Evolutionary conservation across 257 asterid genomes (phyloP).

Genomic region (Solanum sejunctum): DNA sequence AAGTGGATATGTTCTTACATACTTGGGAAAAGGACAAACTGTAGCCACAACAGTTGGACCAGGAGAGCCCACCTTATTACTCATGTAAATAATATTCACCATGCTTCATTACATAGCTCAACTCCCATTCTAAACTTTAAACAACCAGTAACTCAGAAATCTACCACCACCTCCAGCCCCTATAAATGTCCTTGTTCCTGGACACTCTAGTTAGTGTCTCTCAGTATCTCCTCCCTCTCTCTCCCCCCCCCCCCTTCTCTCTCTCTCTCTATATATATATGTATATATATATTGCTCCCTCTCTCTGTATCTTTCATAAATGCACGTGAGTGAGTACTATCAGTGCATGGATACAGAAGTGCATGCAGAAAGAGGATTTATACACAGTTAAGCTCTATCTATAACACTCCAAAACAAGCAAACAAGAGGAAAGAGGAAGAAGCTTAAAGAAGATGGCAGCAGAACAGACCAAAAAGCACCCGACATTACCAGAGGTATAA

Average conservation of each 20-base stretch:
- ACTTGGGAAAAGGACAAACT: slow-evolving; percentile 44
- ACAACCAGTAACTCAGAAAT: slow-evolving; percentile 11
- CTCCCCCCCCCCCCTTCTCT: background rate
- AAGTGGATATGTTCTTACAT: slow-evolving; percentile 41
- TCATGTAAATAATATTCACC: slow-evolving; percentile 14
- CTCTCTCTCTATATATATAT: no score
- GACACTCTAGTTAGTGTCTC: slow-evolving; percentile 9
- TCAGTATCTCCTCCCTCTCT: background rate
- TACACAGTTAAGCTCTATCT: slow-evolving; percentile 5
- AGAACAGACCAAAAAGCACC: slow-evolving; percentile 34
- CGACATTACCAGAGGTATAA: slow-evolving; percentile 52
- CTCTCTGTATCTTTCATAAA: background rate
- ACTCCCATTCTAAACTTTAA: slow-evolving; percentile 6
- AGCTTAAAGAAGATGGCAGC: slow-evolving; percentile 36
- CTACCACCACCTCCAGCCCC: slow-evolving; percentile 24
- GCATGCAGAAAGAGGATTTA: slow-evolving; percentile 2
- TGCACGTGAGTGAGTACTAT: slow-evolving; percentile 3
- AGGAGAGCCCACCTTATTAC: slow-evolving; percentile 15
- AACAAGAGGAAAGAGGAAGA: slow-evolving; percentile 17
- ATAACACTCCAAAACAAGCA: slow-evolving; percentile 20
- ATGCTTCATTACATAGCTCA: slow-evolving; percentile 7
- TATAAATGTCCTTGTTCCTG: slow-evolving; percentile 30
- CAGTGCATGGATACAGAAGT: slow-evolving; percentile 24
- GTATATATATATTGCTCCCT: background rate
- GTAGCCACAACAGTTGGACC: slow-evolving; percentile 16